These are phyloP conservation scores for Trichoderma brevicompactum DNA, from an alignment of 2,329 filamentous ascomycete genomes.

Conservation along the genomic window DNA sequence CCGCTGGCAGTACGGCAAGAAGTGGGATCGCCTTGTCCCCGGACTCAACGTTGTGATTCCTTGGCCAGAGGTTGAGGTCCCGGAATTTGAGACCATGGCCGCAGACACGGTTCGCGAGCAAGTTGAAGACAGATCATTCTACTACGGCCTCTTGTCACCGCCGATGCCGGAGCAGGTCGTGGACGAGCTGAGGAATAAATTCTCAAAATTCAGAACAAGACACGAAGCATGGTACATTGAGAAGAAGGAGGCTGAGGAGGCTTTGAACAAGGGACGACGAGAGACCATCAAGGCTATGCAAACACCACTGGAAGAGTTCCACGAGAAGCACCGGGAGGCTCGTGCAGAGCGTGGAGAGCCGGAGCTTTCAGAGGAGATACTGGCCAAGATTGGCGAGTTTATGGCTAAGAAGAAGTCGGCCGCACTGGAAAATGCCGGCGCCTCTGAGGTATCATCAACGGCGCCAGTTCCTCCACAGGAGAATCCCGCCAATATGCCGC, in stretches of 20 bases:
- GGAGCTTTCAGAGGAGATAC: slow-evolving; percentile 60
- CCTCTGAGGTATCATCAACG: slow-evolving; percentile 40
- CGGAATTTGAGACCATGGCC: slow-evolving; percentile 57
- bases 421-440: slow-evolving; percentile 46
- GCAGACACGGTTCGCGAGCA: slow-evolving; percentile 76
- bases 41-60: slow-evolving; percentile 75
- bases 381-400: slow-evolving; percentile 65
- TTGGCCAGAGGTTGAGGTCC: slow-evolving; percentile 66
- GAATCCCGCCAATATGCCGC: slow-evolving; percentile 11
- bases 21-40: slow-evolving; percentile 64
- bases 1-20: slow-evolving; percentile 48
- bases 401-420: slow-evolving; percentile 59
- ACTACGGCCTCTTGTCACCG: slow-evolving; percentile 74
- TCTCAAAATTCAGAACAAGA: slow-evolving; percentile 77
- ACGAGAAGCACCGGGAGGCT: slow-evolving; percentile 56
- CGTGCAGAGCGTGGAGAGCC: slow-evolving; percentile 60
- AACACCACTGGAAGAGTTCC: slow-evolving; percentile 64
- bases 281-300: slow-evolving; percentile 48
- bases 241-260: slow-evolving; percentile 64
- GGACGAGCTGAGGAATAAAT: slow-evolving; percentile 84
- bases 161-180: slow-evolving; percentile 81
- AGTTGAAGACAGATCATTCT: slow-evolving; percentile 75
- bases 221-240: slow-evolving; percentile 76
- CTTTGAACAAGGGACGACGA: slow-evolving; percentile 44
- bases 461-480: slow-evolving; percentile 31